phyloP scores from a whole-genome alignment of 305 asterid genomes.

The Fraxinus velutina region DNA sequence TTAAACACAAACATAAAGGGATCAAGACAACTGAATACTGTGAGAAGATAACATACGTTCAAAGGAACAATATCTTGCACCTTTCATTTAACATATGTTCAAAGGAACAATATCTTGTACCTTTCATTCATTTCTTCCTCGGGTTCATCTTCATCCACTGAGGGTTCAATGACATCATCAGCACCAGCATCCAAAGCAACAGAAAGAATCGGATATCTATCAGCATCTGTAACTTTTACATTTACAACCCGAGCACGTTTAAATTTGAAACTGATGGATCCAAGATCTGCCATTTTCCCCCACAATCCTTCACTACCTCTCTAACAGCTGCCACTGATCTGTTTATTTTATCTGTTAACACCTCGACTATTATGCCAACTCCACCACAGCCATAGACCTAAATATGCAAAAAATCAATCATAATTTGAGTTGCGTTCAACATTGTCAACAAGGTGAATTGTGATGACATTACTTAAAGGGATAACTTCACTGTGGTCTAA shows the following conservation, averaged over 20 bases:
- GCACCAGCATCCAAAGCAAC: conserved; percentile 90
- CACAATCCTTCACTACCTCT: conserved; percentile 63
- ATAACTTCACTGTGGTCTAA: not conserved
- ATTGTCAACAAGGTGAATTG: not conserved
- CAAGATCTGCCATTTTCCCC: conserved; percentile 94
- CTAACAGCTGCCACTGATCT: conserved; percentile 73
- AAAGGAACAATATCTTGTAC: conserved; percentile 25
- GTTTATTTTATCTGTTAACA: conserved; percentile 72
- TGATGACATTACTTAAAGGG: not conserved
- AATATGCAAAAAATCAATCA: not conserved
- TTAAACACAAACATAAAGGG: not conserved
- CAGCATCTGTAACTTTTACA: conserved; percentile 58
- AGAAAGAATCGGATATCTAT: conserved; percentile 64
- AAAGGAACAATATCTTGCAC: conserved; percentile 25
- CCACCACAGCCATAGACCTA: conserved; percentile 92
- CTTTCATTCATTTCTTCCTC: conserved; percentile 64
- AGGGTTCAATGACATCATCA: conserved; percentile 81
- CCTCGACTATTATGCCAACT: conserved; percentile 80
- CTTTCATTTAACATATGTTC: conserved; percentile 33
- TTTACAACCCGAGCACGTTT: conserved; percentile 69
- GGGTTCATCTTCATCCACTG: conserved; percentile 45
- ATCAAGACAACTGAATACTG: not conserved
- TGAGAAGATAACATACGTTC: not conserved
- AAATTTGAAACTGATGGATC: conserved; percentile 83
- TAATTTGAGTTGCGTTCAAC: not conserved